Evolutionary conservation across 1,139 yeast species (phyloP).

Genomic region (Suhomyces panamericanus): DNA sequence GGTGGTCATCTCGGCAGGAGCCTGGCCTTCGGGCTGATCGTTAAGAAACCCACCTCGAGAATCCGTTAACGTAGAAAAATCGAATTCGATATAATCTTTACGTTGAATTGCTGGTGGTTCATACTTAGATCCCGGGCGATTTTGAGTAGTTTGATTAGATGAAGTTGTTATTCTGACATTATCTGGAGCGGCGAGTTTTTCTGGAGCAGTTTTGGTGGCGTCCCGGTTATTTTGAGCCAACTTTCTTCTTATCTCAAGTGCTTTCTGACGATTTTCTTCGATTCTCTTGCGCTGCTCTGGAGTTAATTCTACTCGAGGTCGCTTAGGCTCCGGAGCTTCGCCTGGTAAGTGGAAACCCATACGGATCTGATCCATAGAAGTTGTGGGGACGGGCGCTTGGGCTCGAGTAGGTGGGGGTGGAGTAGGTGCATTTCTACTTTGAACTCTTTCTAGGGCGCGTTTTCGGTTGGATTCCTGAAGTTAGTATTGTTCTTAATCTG

Average conservation of each 20-base stretch:
- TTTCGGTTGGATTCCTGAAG: conserved; percentile 58
- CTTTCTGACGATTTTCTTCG: conserved; percentile 59
- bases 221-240: conserved; percentile 31
- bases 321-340: conserved; percentile 8
- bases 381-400: conserved; percentile 16
- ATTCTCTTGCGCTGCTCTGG: conserved; percentile 53
- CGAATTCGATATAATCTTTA: conserved; percentile 85
- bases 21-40: conserved; percentile 17
- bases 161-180: conserved; percentile 13
- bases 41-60: conserved; percentile 81
- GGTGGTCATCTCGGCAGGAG: conserved; percentile 40
- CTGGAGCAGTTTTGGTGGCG: conserved; percentile 24
- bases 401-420: neutral
- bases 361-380: conserved; percentile 13
- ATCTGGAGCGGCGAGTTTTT: conserved; percentile 12
- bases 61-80: conserved; percentile 86
- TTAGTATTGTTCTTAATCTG: conserved; percentile 1
- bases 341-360: conserved; percentile 11
- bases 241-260: conserved; percentile 52
- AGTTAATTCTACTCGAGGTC: conserved; percentile 38
- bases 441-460: conserved; percentile 57
- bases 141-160: conserved; percentile 3
- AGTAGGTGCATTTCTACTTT: conserved; percentile 32
- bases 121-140: conserved; percentile 17
- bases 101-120: conserved; percentile 50